phyloP scores from a whole-genome alignment of 1,139 yeast genomes.

The Nakaseomyces sp. region DNA sequence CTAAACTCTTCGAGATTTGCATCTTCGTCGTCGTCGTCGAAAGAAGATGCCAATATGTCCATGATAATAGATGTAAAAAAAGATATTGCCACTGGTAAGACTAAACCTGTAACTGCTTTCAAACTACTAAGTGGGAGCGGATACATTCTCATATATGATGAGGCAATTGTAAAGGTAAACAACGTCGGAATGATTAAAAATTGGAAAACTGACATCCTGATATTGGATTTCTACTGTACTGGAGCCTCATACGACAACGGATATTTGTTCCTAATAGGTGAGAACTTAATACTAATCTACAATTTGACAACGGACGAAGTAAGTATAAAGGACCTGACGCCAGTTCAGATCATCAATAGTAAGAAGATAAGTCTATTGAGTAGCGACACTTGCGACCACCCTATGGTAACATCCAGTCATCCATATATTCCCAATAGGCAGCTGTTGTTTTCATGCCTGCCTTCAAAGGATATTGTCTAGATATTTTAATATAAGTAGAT shows the following conservation, averaged over 20 bases:
- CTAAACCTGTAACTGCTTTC: conserved; percentile 56
- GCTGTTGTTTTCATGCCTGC: conserved; percentile 35
- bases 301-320: conserved; percentile 35
- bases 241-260: conserved; percentile 50
- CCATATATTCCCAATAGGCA: conserved; percentile 62
- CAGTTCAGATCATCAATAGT: conserved; percentile 69
- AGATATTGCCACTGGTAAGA: conserved; percentile 26
- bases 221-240: conserved; percentile 55
- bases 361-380: conserved; percentile 48
- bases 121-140: conserved; percentile 41
- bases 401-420: conserved; percentile 57
- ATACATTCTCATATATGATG: conserved; percentile 60
- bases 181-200: conserved; percentile 56
- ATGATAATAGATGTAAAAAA: conserved; percentile 28
- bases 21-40: conserved; percentile 29
- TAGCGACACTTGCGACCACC: conserved; percentile 35
- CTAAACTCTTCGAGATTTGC: conserved; percentile 14
- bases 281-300: conserved; percentile 66
- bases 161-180: conserved; percentile 64
- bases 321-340: conserved; percentile 30
- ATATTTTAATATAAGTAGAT: too few relatives aligned
- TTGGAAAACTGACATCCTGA: conserved; percentile 41
- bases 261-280: conserved; percentile 53
- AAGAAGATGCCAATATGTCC: conserved; percentile 31
- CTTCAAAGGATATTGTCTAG: conserved; percentile 3